Percentiles rank a stretch among this genome's conserved stretches.
phyloP scores from a whole-genome alignment of 2,329 filamentous ascomycete species.

The Colletotrichum abscissum region DNA sequence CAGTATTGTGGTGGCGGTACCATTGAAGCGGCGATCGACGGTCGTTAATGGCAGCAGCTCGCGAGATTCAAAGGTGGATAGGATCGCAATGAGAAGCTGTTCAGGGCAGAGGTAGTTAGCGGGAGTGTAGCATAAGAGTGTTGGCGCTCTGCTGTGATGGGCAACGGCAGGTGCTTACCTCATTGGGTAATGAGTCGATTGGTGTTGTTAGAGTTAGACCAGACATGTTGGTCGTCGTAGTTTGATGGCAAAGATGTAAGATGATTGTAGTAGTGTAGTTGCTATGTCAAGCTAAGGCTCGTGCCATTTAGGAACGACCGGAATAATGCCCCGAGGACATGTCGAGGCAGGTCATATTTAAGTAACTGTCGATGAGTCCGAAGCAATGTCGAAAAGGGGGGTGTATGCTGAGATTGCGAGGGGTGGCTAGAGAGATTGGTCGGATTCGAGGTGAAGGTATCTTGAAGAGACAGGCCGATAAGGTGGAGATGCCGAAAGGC shows the following conservation, averaged over 20 bases:
- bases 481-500: conserved; percentile 31
- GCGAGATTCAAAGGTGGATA: conserved; percentile 59
- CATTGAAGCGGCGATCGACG: conserved; percentile 73
- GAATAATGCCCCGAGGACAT: neutral
- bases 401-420: conserved; percentile 1
- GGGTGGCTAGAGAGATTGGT: neutral
- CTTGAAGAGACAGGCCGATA: neutral
- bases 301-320: conserved; percentile 12
- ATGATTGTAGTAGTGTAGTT: neutral
- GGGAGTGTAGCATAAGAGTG: neutral
- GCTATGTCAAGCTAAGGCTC: neutral
- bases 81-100: conserved; percentile 63
- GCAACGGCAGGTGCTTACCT: conserved; percentile 39
- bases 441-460: neutral
- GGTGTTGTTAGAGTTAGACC: conserved; percentile 1
- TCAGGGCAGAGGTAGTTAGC: neutral
- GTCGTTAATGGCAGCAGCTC: conserved; percentile 67
- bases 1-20: conserved; percentile 70
- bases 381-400: neutral
- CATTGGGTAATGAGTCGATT: conserved; percentile 48
- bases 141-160: neutral
- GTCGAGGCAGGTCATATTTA: conserved; percentile 24
- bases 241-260: conserved; percentile 22
- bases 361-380: neutral
- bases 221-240: conserved; percentile 22